Base-by-base conservation (phyloP, 23 red algal genomes). In the Porphyridium purpureum region DNA sequence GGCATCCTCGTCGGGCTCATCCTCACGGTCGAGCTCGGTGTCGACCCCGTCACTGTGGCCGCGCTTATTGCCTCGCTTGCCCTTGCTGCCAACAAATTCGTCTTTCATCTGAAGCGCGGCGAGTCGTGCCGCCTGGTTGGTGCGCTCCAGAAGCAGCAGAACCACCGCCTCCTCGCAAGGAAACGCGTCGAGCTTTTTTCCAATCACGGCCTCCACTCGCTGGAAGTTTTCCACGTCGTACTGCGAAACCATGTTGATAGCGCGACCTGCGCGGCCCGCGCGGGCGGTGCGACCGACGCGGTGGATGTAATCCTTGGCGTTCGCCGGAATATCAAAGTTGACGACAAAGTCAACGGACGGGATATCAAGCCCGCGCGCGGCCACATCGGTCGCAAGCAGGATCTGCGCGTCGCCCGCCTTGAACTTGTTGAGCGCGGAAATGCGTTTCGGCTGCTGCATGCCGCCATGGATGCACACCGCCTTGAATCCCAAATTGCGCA, bases 251-350 rank as follows among this genome's bases (percentile, higher is more conserved):
- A 98, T 62, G 48, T 76, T 98, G 1, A 98, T 46, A 11, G 90
- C 90, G n/a, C 80, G 63, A 24, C 90, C 90, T 4, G 90, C 55
- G 2, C 90, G 57, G 7, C 90, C 90, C 25, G 90, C 90, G 11
- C 90, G 58, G 32, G 74, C 74, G 32, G 90, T 98, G 23, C 90
- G 75, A 26, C 90, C 90, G 1, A 98, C 90, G 7, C 90, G 68
- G 62, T 98, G 90, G 24, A 98, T 79, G 63, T 98, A 98, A 47
- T 84, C 78, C 61, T 98, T 98, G 25, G 74, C 90, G 38, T 84
- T 60, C 34, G 53, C 55, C 35, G 90, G 90, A 42, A 98, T 86
- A 55, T 98, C 90, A 69, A 74, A 98, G 49, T 98, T 98, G 27
- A 98, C 60, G 48, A 98, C 75, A 14, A 81, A 46, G 62, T 98